Evolutionary conservation across 1,139 yeast species (phyloP).

Genomic region (Pichiaceae sp.): DNA sequence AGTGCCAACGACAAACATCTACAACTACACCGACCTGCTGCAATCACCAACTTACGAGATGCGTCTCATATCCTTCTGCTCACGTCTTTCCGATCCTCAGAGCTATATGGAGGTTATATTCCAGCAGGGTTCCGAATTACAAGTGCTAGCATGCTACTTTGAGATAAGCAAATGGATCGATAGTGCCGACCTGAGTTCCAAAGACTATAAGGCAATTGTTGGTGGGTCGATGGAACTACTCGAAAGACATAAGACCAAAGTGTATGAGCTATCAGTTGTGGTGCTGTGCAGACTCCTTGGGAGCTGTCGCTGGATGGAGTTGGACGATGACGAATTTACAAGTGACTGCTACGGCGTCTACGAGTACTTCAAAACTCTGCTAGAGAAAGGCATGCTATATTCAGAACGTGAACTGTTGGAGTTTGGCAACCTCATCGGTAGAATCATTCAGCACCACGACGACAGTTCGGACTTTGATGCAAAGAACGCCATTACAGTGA

Average conservation of each 20-base stretch:
- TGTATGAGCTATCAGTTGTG: slow-evolving; percentile 10
- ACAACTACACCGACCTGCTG: slow-evolving; percentile 1
- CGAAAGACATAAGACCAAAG: slow-evolving; percentile 10
- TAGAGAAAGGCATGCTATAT: slow-evolving; percentile 8
- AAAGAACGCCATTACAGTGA: background rate
- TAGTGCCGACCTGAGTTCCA: background rate
- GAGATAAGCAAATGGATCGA: background rate
- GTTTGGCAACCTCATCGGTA: slow-evolving; percentile 5
- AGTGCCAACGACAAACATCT: background rate
- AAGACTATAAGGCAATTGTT: background rate
- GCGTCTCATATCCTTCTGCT: background rate
- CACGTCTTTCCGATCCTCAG: background rate
- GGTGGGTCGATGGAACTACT: slow-evolving; percentile 3
- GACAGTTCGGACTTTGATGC: background rate
- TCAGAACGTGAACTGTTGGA: slow-evolving; percentile 7
- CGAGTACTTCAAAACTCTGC: slow-evolving; percentile 6
- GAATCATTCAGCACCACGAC: background rate
- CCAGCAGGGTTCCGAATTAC: background rate
- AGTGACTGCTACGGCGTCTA: slow-evolving; percentile 9
- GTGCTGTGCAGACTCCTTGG: slow-evolving; percentile 4
- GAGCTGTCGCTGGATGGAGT: slow-evolving; percentile 7
- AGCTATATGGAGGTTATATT: background rate
- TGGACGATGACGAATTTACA: slow-evolving; percentile 5
- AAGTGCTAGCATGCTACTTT: slow-evolving; percentile 4
- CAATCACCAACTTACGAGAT: background rate